Percentiles rank a stretch among this genome's conserved stretches.
Evolutionary conservation across 768 basidiomycete species (phyloP).

Genomic region (Tephrocybe sp.): DNA sequence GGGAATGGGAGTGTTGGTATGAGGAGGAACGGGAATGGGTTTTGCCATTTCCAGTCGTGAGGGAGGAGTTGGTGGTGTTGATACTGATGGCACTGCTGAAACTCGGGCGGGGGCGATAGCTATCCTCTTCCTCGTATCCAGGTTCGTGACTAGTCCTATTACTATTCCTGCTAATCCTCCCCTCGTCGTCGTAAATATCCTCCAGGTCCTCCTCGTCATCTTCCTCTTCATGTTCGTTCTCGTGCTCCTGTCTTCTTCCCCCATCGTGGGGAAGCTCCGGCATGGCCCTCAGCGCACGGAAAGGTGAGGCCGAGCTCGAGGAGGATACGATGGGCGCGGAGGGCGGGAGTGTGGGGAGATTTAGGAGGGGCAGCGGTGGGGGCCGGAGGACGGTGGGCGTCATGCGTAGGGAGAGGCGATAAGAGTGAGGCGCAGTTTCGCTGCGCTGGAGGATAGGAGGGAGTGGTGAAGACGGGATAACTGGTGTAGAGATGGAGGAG

Average conservation of each 20-base stretch:
- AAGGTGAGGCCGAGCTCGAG: conserved; percentile 8
- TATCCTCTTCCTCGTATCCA: conserved; percentile 3
- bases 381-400: conserved; percentile 24
- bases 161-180: conserved; percentile 4
- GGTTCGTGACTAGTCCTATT: conserved; percentile 1
- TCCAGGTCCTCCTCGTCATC: conserved; percentile 20
- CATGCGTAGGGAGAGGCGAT: conserved; percentile 14
- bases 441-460: conserved; percentile 13
- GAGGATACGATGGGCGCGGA: conserved; percentile 13
- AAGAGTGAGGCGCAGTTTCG: conserved; percentile 10
- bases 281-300: conserved; percentile 46
- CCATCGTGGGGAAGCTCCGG: conserved; percentile 45
- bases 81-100: conserved; percentile 3
- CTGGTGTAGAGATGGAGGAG: conserved; percentile 1
- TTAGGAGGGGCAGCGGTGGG: conserved; percentile 39
- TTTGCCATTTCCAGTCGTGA: background rate
- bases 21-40: conserved; percentile 24
- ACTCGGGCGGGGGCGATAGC: conserved; percentile 3
- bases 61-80: background rate
- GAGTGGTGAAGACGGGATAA: background rate
- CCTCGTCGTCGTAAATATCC: conserved; percentile 16
- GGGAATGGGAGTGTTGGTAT: conserved; percentile 15
- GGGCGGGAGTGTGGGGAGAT: conserved; percentile 48
- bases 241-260: background rate
- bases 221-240: conserved; percentile 6